Conservation (phyloP, 2,329 filamentous ascomycete genomes). For the Akanthomyces muscarius region DNA sequence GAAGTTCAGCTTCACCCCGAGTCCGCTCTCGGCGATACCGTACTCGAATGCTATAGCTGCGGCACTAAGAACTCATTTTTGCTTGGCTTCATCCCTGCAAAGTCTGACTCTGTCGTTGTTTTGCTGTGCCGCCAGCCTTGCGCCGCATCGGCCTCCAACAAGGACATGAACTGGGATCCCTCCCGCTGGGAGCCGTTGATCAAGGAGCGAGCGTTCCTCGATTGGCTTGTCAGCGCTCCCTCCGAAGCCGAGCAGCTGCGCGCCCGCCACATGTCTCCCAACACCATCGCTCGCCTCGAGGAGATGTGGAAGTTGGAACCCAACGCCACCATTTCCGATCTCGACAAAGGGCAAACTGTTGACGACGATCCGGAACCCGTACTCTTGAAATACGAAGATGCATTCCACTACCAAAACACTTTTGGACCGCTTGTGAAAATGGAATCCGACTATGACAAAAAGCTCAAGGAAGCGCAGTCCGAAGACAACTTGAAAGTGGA, state of each 20-base stretch:
- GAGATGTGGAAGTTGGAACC: slow-evolving; percentile 98
- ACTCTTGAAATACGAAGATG: slow-evolving; percentile 89
- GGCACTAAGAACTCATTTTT: slow-evolving; percentile 99
- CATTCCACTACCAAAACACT: slow-evolving; percentile 97
- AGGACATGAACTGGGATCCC: slow-evolving; percentile 99
- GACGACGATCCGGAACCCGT: slow-evolving; percentile 96
- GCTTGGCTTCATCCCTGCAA: slow-evolving; percentile 95
- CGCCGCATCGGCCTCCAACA: slow-evolving; percentile 88
- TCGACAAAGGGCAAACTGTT: slow-evolving; percentile 86
- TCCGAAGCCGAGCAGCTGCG: slow-evolving; percentile 94
- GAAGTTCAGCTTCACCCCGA: slow-evolving; percentile 95
- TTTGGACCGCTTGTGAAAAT: slow-evolving; percentile 98
- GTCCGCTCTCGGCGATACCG: slow-evolving; percentile 90
- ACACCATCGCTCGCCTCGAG: slow-evolving; percentile 93
- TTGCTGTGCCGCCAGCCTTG: slow-evolving; percentile 95
- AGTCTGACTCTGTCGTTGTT: slow-evolving; percentile 97
- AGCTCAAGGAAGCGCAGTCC: slow-evolving; percentile 95
- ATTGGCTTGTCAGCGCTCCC: slow-evolving; percentile 86
- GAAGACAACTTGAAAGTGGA: slow-evolving; percentile 92
- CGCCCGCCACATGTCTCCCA: slow-evolving; percentile 85
- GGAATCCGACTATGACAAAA: slow-evolving; percentile 98
- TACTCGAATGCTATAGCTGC: slow-evolving; percentile 98
- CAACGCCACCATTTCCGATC: slow-evolving; percentile 78
- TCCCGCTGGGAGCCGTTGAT: slow-evolving; percentile 97
- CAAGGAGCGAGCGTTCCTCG: slow-evolving; percentile 89